These are phyloP conservation scores for Avena sativa DNA, from an alignment of 176 grass and related monocot genomes.

Conservation along the genomic window DNA sequence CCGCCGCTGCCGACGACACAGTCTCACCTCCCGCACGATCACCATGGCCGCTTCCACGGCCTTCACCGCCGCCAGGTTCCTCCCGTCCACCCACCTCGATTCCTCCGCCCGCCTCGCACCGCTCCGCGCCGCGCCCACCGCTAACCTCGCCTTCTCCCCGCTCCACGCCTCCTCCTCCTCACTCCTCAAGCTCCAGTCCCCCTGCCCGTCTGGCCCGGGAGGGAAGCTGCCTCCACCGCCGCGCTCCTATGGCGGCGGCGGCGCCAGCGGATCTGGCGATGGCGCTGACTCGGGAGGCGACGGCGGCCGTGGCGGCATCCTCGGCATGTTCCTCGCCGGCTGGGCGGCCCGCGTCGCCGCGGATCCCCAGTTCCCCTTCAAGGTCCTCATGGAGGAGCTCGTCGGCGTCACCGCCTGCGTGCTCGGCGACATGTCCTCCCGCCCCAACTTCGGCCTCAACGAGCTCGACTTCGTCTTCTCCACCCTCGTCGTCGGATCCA, in stretches of 20 bases:
- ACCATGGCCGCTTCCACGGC: conserved; percentile 73
- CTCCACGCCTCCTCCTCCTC: conserved; percentile 32
- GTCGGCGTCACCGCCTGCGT: conserved; percentile 80
- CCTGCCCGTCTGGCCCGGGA: conserved; percentile 49
- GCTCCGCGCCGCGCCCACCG: conserved; percentile 31
- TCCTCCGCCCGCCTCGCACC: conserved; percentile 42
- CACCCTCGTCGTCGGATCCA: conserved; percentile 91
- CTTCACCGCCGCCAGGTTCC: conserved; percentile 47
- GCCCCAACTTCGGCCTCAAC: conserved; percentile 90
- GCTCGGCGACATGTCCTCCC: conserved; percentile 83
- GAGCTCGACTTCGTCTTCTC: conserved; percentile 94
- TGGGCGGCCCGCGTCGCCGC: conserved; percentile 82
- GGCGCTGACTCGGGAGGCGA: conserved; percentile 40
- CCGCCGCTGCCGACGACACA: neutral
- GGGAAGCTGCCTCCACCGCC: conserved; percentile 57
- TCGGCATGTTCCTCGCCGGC: conserved; percentile 72
- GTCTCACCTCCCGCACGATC: conserved; percentile 1
- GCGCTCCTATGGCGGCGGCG: conserved; percentile 51
- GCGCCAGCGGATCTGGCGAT: conserved; percentile 56
- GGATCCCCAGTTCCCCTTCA: conserved; percentile 86
- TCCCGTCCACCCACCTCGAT: conserved; percentile 46
- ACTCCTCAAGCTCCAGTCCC: conserved; percentile 49
- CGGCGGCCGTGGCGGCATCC: conserved; percentile 42
- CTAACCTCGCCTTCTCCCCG: conserved; percentile 52
- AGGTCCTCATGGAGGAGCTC: conserved; percentile 94